Evolutionary conservation across 805 yeast species (phyloP), one percentile per base, ranked within the genome.

Genomic region (Zygoascus biomembranicola): DNA sequence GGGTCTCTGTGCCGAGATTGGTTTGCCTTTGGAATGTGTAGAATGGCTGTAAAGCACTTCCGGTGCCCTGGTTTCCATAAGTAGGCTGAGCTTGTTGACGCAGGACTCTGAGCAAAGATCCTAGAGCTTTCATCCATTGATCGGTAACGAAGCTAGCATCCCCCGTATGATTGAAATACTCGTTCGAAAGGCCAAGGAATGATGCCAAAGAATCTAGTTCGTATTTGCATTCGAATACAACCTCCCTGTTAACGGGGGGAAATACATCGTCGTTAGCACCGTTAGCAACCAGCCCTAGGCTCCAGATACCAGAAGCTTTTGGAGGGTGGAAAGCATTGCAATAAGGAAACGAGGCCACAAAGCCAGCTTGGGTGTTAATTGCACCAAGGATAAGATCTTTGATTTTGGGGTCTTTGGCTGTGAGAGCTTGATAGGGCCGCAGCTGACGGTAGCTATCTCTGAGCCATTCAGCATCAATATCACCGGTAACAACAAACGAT

Each of bases 321-420:
- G 96, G 96, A 0, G 96, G 95, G 63, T 89, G 95, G 72, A 87
- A 90, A 0, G 96, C 96, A 68, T 89, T 89, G 68, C 97, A 89
- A 67, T 87, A 89, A 0, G 96, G 95, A 5, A 84, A 78, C 26
- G 69, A 71, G 18, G 70, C 57, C 5, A 89, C 73, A 60, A 77
- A 87, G 23, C 76, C 70, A 0, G 90, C 85, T 67, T 90, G 96
- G 23, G 88, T 85, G 55, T 80, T 77, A 50, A 89, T 85, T 1
- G 96, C 95, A 16, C 96, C 96, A 55, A 71, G 73, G 32, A 89
- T 74, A 64, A 89, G 68, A 32, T 72, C 72, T 55, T 69, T 65
- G 50, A 89, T 71, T 1, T 60, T 54, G 1, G 65, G 58, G 61
- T 88, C 94, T 51, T 76, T 63, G 42, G 69, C 69, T 13, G 82